Conservation (phyloP, 768 basidiomycete genomes). For the Ramaria rubella region DNA sequence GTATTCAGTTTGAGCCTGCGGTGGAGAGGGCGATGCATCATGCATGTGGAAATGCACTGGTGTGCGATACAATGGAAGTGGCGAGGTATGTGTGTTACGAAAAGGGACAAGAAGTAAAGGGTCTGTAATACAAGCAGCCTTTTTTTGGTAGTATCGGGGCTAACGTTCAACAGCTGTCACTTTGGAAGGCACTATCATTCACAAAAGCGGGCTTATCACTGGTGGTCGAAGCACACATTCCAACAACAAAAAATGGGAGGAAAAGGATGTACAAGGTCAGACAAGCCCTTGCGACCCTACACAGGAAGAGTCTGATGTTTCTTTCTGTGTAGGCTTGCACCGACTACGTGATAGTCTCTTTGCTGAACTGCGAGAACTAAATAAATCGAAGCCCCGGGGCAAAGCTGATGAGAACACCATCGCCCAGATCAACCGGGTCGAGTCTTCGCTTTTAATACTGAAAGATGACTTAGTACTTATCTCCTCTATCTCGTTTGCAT, state of each 20-base stretch:
- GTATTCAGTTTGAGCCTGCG: slow-evolving; percentile 63
- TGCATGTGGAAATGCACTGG: slow-evolving; percentile 90
- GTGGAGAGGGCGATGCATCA: slow-evolving; percentile 95
- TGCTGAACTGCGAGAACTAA: slow-evolving; percentile 74
- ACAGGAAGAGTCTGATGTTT: background rate
- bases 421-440: slow-evolving; percentile 69
- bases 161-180: slow-evolving; percentile 66
- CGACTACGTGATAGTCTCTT: slow-evolving; percentile 67
- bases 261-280: slow-evolving; percentile 84
- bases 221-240: slow-evolving; percentile 80
- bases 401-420: slow-evolving; percentile 50
- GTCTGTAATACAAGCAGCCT: slow-evolving; percentile 35
- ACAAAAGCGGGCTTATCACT: slow-evolving; percentile 95
- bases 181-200: slow-evolving; percentile 92
- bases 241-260: slow-evolving; percentile 86
- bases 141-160: background rate
- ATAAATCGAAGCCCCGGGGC: slow-evolving; percentile 59
- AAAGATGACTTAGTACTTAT: slow-evolving; percentile 72
- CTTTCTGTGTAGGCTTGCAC: slow-evolving; percentile 40
- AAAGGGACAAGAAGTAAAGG: slow-evolving; percentile 94
- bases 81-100: slow-evolving; percentile 89
- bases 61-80: slow-evolving; percentile 94
- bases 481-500: background rate
- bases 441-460: slow-evolving; percentile 66
- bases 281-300: background rate